Evolutionary conservation across 78 protist species (phyloP).

Genomic region (Dictyostelium discoideum): DNA sequence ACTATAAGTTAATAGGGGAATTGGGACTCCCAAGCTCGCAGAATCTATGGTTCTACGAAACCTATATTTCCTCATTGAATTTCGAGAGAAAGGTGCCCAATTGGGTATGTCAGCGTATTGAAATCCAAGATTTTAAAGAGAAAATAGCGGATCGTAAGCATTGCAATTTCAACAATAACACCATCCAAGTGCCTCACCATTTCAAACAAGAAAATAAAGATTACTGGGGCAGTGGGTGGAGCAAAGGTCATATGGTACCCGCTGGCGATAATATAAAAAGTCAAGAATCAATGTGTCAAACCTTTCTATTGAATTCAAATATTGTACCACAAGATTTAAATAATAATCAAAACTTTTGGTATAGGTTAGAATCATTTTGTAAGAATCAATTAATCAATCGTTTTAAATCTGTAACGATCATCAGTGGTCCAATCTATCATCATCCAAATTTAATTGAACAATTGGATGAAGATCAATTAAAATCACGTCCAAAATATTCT

Average conservation of each 20-base stretch:
- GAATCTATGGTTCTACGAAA: slow-evolving; percentile 64
- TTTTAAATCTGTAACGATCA: slow-evolving; percentile 20
- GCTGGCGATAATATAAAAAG: slow-evolving; percentile 39
- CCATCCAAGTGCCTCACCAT: neutral
- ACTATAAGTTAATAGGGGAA: neutral
- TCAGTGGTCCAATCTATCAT: slow-evolving; percentile 33
- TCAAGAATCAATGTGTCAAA: slow-evolving; percentile 62
- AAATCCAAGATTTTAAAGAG: neutral
- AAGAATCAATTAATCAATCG: neutral
- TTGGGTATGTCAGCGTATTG: slow-evolving; percentile 61
- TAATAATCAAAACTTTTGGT: slow-evolving; percentile 63
- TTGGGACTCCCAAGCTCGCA: slow-evolving; percentile 19
- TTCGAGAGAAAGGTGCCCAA: slow-evolving; percentile 36
- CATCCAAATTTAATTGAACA: slow-evolving; percentile 21
- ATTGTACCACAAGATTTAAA: slow-evolving; percentile 60
- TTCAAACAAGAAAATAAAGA: slow-evolving; percentile 53
- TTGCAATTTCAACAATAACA: slow-evolving; percentile 16
- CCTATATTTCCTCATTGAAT: neutral
- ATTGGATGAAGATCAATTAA: neutral
- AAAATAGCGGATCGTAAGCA: slow-evolving; percentile 32
- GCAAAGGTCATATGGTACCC: slow-evolving; percentile 54
- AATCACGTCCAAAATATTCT: neutral
- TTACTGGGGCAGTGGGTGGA: slow-evolving; percentile 54
- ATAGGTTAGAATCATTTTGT: slow-evolving; percentile 39
- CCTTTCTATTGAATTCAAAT: slow-evolving; percentile 52